Percentiles rank a stretch among this genome's conserved stretches.
Evolutionary conservation across 495 filamentous ascomycete species (phyloP).

Genomic region (Jackrogersella minutella): DNA sequence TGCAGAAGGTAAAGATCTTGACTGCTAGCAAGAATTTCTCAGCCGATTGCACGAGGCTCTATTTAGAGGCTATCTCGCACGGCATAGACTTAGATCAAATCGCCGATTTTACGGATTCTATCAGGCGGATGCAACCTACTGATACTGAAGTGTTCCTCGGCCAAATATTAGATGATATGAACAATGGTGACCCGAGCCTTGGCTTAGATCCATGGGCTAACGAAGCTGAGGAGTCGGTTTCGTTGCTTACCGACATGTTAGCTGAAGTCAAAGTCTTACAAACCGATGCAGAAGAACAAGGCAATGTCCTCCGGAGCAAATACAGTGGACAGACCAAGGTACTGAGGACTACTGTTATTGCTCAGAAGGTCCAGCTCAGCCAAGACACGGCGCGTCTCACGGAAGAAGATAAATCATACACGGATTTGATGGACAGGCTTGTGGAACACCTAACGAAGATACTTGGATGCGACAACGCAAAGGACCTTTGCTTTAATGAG

Average conservation of each 20-base stretch:
- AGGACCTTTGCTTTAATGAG: conserved; percentile 76
- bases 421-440: conserved; percentile 74
- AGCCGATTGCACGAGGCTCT: conserved; percentile 48
- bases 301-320: conserved; percentile 71
- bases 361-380: conserved; percentile 86
- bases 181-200: conserved; percentile 50
- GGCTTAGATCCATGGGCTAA: conserved; percentile 46
- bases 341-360: conserved; percentile 83
- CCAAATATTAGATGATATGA: conserved; percentile 45
- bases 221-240: conserved; percentile 46
- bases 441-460: conserved; percentile 61
- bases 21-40: conserved; percentile 20
- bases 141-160: conserved; percentile 50
- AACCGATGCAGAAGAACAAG: conserved; percentile 50
- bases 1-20: conserved; percentile 39
- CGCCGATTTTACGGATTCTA: conserved; percentile 45
- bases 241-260: conserved; percentile 50
- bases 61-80: conserved; percentile 47
- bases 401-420: conserved; percentile 77
- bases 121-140: conserved; percentile 52
- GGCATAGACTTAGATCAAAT: conserved; percentile 47
- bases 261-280: conserved; percentile 50
- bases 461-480: conserved; percentile 66
- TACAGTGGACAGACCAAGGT: conserved; percentile 75
- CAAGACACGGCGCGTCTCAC: conserved; percentile 79